Percentiles rank a stretch among this genome's conserved stretches.
These are phyloP conservation scores for Phytophthora boehmeriae DNA, from an alignment of 352 stramenopile genomes.

Conservation along the genomic window DNA sequence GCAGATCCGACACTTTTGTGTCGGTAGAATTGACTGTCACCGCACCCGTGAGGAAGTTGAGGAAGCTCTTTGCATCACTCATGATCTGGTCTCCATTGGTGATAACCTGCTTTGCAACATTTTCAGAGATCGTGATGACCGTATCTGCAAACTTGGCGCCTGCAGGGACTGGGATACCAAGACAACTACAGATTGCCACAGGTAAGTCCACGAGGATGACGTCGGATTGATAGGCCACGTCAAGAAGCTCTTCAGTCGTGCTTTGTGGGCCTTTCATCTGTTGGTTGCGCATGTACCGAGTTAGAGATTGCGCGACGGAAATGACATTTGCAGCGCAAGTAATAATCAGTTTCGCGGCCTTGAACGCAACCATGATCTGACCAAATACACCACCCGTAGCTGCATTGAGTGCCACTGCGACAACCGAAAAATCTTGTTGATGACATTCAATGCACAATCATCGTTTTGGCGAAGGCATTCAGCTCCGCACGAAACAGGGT, in stretches of 20 bases:
- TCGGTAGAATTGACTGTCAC: background rate
- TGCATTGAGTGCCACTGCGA: slow-evolving; percentile 33
- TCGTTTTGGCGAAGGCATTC: slow-evolving; percentile 60
- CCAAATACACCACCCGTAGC: slow-evolving; percentile 40
- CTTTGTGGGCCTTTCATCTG: slow-evolving; percentile 11
- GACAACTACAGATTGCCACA: background rate
- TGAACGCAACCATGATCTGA: slow-evolving; percentile 5
- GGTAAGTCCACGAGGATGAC: slow-evolving; percentile 22
- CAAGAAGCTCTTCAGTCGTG: slow-evolving; percentile 10
- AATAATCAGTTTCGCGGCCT: slow-evolving; percentile 13
- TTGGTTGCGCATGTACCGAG: slow-evolving; percentile 27
- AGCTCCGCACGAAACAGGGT: slow-evolving; percentile 48
- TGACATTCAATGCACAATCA: slow-evolving; percentile 37
- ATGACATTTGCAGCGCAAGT: slow-evolving; percentile 21
- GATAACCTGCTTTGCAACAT: background rate
- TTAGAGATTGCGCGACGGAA: slow-evolving; percentile 7
- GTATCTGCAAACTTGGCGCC: background rate
- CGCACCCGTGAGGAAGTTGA: background rate
- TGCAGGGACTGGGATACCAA: background rate
- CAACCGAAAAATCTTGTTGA: slow-evolving; percentile 36
- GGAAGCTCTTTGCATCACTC: background rate
- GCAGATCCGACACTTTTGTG: background rate
- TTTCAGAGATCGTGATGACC: background rate
- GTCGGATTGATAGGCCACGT: slow-evolving; percentile 16
- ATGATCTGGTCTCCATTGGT: background rate